Evolutionary conservation across 805 yeast genomes (phyloP), one percentile per base, ranked within the genome.

Genomic region (Candida easanensis): DNA sequence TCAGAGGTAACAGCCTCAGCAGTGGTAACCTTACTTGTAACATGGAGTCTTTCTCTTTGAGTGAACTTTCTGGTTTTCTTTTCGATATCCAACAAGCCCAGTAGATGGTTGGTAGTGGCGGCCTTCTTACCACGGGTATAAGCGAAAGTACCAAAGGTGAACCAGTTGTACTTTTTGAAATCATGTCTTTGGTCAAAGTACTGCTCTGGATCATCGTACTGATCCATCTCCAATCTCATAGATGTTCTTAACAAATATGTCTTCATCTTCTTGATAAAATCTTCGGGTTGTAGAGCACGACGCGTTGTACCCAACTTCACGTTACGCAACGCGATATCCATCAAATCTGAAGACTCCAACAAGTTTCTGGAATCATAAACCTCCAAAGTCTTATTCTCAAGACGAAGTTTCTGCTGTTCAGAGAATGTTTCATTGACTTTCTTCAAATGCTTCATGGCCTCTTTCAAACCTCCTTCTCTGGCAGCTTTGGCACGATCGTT

Each of bases 31-130:
- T 53, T 54, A 0, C 66, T 65, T 1, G 63, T 57, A n/a, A 63
- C 58, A 15, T 76, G 77, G 40, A 74, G 80, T 30, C 63, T 73
- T 5, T 64, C 56, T 25, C 69, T 72, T 42, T 53, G 64, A 33
- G 51, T 73, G 36, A 38, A 49, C 42, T 38, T 48, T 42, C 68
- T 62, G 0, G 58, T 63, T 52, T 73, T 77, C 48, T 76, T 74
- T 49, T 82, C 83, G 2, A 82, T 68, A 15, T 76, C 79, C 33
- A 87, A 64, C 0, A 95, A 89, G 0, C 95, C 95, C 41, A 80
- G 65, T 47, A 88, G 61, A 56, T 83, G 86, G 49, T 82, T 85
- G 17, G 71, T 64, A 0, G 78, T 72, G 0, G 71, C 61, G 0
- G 84, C 71, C 38, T 72, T 69, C 4, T 57, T 57, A 43, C 83